Evolutionary conservation across 805 yeast genomes (phyloP).

Genomic region (Yamadazyma kitorensis): DNA sequence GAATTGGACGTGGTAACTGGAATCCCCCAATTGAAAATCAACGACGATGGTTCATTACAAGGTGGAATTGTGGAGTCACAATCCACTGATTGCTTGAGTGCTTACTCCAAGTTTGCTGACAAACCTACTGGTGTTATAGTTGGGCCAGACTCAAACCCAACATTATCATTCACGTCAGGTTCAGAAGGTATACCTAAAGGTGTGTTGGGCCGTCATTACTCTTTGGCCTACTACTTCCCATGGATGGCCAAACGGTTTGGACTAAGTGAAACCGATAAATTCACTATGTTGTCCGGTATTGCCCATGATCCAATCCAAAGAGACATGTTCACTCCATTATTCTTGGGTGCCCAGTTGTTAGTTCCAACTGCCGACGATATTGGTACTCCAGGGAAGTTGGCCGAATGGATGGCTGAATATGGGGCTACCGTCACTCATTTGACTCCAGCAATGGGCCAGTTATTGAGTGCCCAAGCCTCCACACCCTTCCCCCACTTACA

Average conservation of each 20-base stretch:
- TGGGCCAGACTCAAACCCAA: constrained; percentile 98
- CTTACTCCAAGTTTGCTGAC: constrained; percentile 45
- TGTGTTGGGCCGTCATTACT: constrained; percentile 95
- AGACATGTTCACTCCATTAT: constrained; percentile 97
- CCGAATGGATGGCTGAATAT: constrained; percentile 93
- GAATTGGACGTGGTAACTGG: constrained; percentile 72
- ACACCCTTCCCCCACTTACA: constrained; percentile 81
- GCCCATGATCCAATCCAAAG: constrained; percentile 99
- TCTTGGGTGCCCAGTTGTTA: constrained; percentile 87
- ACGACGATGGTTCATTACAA: constrained; percentile 66
- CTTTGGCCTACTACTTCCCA: constrained; percentile 95
- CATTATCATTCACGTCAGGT: constrained; percentile 94
- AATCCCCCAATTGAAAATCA: constrained; percentile 74
- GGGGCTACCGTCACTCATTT: constrained; percentile 95
- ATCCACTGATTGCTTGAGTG: constrained; percentile 47
- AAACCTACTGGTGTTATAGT: constrained; percentile 83
- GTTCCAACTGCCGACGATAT: constrained; percentile 97
- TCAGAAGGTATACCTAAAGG: constrained; percentile 99
- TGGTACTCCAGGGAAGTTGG: constrained; percentile 96
- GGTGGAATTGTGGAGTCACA: constrained; percentile 49
- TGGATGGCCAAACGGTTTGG: constrained; percentile 94
- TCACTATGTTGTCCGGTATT: constrained; percentile 97
- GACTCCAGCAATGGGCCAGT: constrained; percentile 99
- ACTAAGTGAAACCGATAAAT: constrained; percentile 73
- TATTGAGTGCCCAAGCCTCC: constrained; percentile 91